These are phyloP conservation scores for Lippia alba DNA, from an alignment of 305 asterid genomes.

Conservation along the genomic window DNA sequence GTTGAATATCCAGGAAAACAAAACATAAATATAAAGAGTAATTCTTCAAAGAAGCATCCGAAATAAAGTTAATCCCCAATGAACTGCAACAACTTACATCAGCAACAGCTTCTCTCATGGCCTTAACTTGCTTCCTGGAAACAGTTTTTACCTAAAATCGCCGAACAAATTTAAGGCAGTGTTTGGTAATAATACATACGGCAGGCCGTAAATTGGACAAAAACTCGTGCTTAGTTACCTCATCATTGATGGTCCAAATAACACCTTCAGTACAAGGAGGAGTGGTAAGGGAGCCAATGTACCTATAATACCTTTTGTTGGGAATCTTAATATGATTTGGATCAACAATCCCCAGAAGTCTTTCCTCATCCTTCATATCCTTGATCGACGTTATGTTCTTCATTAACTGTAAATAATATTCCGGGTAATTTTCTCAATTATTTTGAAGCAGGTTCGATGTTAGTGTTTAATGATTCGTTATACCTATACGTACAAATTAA, in stretches of 20 bases:
- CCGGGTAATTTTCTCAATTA: no score
- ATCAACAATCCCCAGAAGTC: constrained; percentile 44
- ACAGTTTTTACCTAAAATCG: constrained; percentile 64
- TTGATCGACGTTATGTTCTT: constrained; percentile 43
- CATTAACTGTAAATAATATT: constrained; percentile 43
- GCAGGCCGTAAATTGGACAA: background rate
- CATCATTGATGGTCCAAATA: constrained; percentile 62
- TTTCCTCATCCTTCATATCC: constrained; percentile 37
- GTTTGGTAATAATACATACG: no score
- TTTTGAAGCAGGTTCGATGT: no score
- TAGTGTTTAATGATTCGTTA: no score
- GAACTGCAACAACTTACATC: constrained; percentile 55
- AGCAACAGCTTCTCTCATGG: constrained; percentile 70
- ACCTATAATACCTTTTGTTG: constrained; percentile 49
- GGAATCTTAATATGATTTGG: constrained; percentile 46
- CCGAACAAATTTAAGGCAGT: background rate
- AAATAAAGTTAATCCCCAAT: background rate
- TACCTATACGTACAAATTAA: no score
- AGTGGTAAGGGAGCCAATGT: constrained; percentile 72
- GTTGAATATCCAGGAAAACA: constrained; percentile 24
- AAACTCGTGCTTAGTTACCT: constrained; percentile 37
- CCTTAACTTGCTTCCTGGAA: constrained; percentile 56
- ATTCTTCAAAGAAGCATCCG: background rate
- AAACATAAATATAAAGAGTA: background rate
- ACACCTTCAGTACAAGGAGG: constrained; percentile 89